These are phyloP conservation scores for Ceratobasidium sp. DNA, from an alignment of 1,284 basidiomycete species.

Conservation along the genomic window DNA sequence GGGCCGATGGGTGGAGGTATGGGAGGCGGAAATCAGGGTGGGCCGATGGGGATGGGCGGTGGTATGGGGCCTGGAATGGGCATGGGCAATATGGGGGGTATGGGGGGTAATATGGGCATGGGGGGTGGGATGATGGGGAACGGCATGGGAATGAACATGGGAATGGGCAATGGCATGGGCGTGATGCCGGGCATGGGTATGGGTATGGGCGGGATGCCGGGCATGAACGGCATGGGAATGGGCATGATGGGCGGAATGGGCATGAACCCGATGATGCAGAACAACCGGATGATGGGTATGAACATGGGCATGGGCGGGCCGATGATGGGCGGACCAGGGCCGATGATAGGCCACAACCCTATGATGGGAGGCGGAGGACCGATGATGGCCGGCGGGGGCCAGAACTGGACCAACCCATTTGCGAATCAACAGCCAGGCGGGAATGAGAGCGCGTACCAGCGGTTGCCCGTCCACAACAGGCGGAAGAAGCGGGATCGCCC, in stretches of 20 bases:
- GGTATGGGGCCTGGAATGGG: constrained; percentile 30
- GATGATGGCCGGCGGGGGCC: constrained; percentile 19
- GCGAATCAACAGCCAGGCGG: constrained; percentile 69
- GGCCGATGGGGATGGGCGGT: constrained; percentile 30
- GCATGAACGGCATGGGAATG: constrained; percentile 55
- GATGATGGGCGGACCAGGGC: constrained; percentile 20
- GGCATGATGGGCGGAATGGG: constrained; percentile 41
- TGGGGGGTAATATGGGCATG: constrained; percentile 45
- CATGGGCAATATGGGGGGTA: constrained; percentile 43
- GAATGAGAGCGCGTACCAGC: constrained; percentile 84
- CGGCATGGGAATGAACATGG: constrained; percentile 36
- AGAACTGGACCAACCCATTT: constrained; percentile 57
- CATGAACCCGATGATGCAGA: constrained; percentile 33
- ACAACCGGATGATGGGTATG: constrained; percentile 36
- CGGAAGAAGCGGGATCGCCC: constrained; percentile 82
- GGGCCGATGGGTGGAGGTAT: constrained; percentile 33
- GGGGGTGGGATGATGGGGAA: constrained; percentile 20
- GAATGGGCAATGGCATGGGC: constrained; percentile 22
- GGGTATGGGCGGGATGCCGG: constrained; percentile 23
- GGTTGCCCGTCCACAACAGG: constrained; percentile 79
- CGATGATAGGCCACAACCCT: constrained; percentile 30
- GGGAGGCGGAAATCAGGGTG: constrained; percentile 20
- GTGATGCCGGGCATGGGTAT: not conserved
- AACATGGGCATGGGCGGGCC: constrained; percentile 36
- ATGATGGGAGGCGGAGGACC: constrained; percentile 28